phyloP scores from a whole-genome alignment of 2,329 filamentous ascomycete species.

The Cladosporium sp. region DNA sequence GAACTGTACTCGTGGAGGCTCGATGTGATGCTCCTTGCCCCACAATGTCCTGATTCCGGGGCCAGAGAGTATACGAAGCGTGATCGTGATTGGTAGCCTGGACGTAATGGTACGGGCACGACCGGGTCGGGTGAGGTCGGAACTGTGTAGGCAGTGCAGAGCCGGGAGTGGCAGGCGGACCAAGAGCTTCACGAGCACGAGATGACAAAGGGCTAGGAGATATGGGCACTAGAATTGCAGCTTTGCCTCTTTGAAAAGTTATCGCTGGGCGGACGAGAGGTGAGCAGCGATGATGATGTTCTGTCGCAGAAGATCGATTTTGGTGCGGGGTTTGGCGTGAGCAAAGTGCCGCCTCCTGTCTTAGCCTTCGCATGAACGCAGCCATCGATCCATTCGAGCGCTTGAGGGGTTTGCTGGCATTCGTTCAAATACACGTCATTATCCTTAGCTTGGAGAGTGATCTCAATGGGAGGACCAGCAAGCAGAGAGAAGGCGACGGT shows the following conservation, averaged over 20 bases:
- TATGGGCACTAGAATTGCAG: slow-evolving; percentile 3
- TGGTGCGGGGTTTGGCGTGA: slow-evolving; percentile 12
- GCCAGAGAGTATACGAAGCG: slow-evolving; percentile 11
- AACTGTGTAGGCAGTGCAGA: neutral
- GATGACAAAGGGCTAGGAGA: neutral
- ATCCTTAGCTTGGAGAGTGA: neutral
- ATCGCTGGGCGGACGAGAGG: slow-evolving; percentile 1
- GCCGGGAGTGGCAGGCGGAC: slow-evolving; percentile 6
- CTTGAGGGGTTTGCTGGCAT: neutral
- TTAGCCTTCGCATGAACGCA: slow-evolving; percentile 1
- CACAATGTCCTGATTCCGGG: slow-evolving; percentile 16
- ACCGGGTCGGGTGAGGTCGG: neutral
- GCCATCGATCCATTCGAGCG: slow-evolving; percentile 6
- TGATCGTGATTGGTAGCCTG: slow-evolving; percentile 10
- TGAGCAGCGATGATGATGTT: neutral
- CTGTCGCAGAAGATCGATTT: neutral
- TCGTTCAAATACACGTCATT: slow-evolving; percentile 6
- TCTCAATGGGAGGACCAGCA: neutral
- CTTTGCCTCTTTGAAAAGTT: neutral
- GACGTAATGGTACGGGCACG: slow-evolving; percentile 12
- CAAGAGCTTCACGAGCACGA: slow-evolving; percentile 12
- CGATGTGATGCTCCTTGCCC: slow-evolving; percentile 18
- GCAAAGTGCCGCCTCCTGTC: slow-evolving; percentile 5
- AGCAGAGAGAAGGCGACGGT: neutral
- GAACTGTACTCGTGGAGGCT: slow-evolving; percentile 14